Evolutionary conservation across 306 rosid species (phyloP).

Genomic region (Herpetospermum pedunculosum): DNA sequence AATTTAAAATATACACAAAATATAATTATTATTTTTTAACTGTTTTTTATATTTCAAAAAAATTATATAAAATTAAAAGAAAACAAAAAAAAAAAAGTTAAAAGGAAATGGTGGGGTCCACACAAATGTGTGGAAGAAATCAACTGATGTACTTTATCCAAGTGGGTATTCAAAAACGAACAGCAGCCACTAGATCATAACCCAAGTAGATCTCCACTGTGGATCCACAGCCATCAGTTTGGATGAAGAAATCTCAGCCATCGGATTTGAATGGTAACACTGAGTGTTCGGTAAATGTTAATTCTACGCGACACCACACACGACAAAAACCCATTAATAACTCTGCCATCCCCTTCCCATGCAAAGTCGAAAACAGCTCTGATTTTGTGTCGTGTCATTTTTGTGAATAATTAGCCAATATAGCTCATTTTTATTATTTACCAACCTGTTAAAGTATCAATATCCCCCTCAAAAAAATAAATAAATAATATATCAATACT

Average conservation of each 20-base stretch:
- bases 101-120: neutral
- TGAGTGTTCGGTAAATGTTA: conserved; percentile 6
- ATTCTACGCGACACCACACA: conserved; percentile 12
- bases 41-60: too few relatives aligned
- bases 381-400: neutral
- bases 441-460: neutral
- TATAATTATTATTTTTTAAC: too few relatives aligned
- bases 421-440: neutral
- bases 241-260: conserved; percentile 23
- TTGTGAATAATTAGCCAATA: neutral
- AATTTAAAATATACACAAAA: too few relatives aligned
- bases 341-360: conserved; percentile 9
- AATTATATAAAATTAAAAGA: too few relatives aligned
- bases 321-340: conserved; percentile 33
- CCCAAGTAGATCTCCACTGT: neutral
- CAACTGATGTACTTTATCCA: conserved; percentile 5
- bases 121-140: neutral
- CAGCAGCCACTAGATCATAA: conserved; percentile 11
- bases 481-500: neutral
- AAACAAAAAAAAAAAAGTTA: neutral
- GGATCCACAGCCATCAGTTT: conserved; percentile 13
- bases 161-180: conserved; percentile 1
- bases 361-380: neutral
- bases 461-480: too few relatives aligned
- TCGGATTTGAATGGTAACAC: conserved; percentile 6